Percentiles rank a stretch among this genome's conserved stretches.
Conservation (phyloP, 768 basidiomycete genomes). For the Amanita rimosa region DNA sequence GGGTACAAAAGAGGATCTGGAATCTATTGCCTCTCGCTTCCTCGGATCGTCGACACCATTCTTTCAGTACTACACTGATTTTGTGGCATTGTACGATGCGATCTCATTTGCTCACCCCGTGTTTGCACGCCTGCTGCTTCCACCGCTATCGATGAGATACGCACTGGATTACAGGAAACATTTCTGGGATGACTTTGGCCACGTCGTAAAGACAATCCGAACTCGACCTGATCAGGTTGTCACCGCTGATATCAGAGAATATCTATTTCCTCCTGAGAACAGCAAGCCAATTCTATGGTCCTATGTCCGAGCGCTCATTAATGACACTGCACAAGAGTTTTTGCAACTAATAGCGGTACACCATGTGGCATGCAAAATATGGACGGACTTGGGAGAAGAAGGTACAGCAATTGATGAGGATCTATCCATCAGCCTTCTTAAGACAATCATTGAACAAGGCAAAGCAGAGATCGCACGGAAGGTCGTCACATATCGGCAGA, state of each 20-base stretch:
- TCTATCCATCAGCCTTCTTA: slow-evolving; percentile 34
- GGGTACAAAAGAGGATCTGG: slow-evolving; percentile 24
- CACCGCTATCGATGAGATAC: slow-evolving; percentile 68
- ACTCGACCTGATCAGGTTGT: slow-evolving; percentile 40
- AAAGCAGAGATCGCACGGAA: slow-evolving; percentile 34
- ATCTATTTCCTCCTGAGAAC: slow-evolving; percentile 61
- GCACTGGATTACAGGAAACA: slow-evolving; percentile 74
- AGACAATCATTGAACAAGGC: slow-evolving; percentile 40
- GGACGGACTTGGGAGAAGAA: slow-evolving; percentile 43
- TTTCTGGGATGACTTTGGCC: slow-evolving; percentile 73
- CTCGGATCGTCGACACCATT: slow-evolving; percentile 69
- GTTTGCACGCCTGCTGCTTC: slow-evolving; percentile 67
- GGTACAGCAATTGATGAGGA: slow-evolving; percentile 20
- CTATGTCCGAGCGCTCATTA: slow-evolving; percentile 48
- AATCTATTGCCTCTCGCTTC: slow-evolving; percentile 42
- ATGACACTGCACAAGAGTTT: slow-evolving; percentile 40
- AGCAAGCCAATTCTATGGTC: slow-evolving; percentile 49
- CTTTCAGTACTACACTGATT: slow-evolving; percentile 90
- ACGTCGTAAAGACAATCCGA: slow-evolving; percentile 50
- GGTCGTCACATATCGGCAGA: slow-evolving; percentile 49
- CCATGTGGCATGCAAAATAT: slow-evolving; percentile 66
- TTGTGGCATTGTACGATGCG: slow-evolving; percentile 82
- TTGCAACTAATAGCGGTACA: slow-evolving; percentile 61
- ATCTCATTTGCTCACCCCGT: slow-evolving; percentile 76
- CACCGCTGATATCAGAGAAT: slow-evolving; percentile 42